Conservation (phyloP, 192 early-diverging fungal species). For the Linnemannia zychae region DNA sequence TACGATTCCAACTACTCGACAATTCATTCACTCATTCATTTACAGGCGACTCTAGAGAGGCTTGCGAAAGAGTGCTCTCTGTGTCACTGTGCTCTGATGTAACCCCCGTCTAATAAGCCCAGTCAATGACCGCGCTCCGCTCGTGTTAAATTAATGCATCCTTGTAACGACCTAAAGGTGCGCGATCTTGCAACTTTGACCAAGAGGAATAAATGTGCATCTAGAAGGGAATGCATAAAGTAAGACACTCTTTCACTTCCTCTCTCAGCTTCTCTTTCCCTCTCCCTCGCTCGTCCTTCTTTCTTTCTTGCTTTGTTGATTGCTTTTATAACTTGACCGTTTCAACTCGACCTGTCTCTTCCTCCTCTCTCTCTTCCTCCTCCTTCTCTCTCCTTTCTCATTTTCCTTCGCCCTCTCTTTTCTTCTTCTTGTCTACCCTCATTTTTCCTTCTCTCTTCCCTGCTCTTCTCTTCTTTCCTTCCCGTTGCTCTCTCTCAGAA, state of each 20-base stretch:
- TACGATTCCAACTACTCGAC: slow-evolving; percentile 49
- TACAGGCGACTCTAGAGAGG: background rate
- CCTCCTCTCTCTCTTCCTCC: slow-evolving; percentile 3
- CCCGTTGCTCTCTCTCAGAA: background rate
- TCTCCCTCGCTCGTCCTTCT: background rate
- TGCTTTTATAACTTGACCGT: slow-evolving; percentile 4
- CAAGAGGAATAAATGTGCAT: background rate
- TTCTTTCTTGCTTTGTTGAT: background rate
- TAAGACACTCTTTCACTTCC: background rate
- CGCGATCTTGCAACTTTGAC: slow-evolving; percentile 28
- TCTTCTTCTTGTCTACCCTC: background rate
- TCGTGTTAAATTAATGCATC: background rate
- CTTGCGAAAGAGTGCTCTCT: background rate
- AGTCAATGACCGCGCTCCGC: background rate
- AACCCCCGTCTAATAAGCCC: background rate
- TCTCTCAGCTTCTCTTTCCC: slow-evolving; percentile 13
- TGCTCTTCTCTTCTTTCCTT: background rate
- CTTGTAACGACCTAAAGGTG: background rate
- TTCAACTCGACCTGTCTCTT: background rate
- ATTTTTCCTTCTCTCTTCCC: background rate
- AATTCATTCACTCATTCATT: slow-evolving; percentile 9
- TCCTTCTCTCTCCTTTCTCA: background rate
- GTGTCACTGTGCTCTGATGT: background rate
- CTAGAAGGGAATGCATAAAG: slow-evolving; percentile 32
- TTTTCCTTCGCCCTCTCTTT: background rate